Evolutionary conservation across 1,284 basidiomycete genomes (phyloP), one percentile per base, ranked within the genome.

Genomic region (Takashimella tepidaria): DNA sequence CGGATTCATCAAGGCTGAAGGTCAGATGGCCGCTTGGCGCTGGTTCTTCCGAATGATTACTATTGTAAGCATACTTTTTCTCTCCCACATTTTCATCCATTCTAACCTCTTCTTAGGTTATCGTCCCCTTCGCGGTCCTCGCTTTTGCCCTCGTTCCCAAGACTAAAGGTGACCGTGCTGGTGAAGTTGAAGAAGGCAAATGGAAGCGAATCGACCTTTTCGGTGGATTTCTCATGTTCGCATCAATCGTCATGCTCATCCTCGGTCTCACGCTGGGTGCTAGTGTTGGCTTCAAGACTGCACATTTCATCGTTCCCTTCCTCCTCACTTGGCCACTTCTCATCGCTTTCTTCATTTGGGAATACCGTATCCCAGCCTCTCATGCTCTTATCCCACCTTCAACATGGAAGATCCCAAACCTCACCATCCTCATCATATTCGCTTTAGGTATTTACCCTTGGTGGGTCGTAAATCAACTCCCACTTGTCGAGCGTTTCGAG

Each of bases 231-330:
- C 43, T 62, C 45, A 72, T 72, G 61, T 62, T 72, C 31, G 21
- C 59, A n/a, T 56, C 62, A 5, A 66, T 72, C 49, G 59, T 72
- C 48, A 63, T 73, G 5, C 60, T 75, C 51, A 72, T 70, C 51
- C 69, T 73, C 47, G 67, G 67, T 42, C 62, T 75, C 5, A 75
- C 73, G 11, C 60, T 70, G 21, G 72, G 70, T 44, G 68, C 70
- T 1, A 60, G 63, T 1, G 62, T 68, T 57, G 73, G 68, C 4
- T 75, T 60, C 58, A 63, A 59, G 47, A 73, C 51, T n/a, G 58
- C 70, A 2, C 49, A 55, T 4, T 75, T 75, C 68, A 63, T 75
- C 54, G 70, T 67, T 0, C 73, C 73, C 10, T 70, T 75, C 62
- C 57, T 76, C 13, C 59, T 74, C 20, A 61, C 65, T 4, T 65